phyloP scores from a whole-genome alignment of 257 asterid genomes.

The Primulina eburnea region DNA sequence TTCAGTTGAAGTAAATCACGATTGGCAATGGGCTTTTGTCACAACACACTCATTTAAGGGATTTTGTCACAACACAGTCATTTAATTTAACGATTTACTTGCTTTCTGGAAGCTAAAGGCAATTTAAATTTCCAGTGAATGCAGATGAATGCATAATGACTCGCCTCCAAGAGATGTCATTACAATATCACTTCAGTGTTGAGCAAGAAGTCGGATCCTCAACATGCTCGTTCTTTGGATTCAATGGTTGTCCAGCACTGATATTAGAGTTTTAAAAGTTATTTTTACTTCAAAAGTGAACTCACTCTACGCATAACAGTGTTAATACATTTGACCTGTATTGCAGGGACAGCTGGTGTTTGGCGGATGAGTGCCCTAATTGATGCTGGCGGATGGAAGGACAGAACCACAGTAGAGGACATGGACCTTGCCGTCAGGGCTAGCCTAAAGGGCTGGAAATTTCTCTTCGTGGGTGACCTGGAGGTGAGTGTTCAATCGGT shows the following conservation, averaged over 20 bases:
- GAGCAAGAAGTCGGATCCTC: conserved; percentile 86
- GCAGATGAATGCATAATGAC: conserved; percentile 79
- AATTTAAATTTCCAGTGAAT: conserved; percentile 44
- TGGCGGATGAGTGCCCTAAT: conserved; percentile 61
- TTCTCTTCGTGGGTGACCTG: conserved; percentile 59
- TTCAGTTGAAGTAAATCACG: neutral
- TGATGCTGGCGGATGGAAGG: conserved; percentile 87
- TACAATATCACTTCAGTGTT: conserved; percentile 65
- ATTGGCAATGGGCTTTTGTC: neutral
- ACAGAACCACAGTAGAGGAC: conserved; percentile 79
- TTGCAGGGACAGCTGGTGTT: conserved; percentile 70
- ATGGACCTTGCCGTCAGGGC: conserved; percentile 88
- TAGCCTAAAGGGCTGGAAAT: conserved; percentile 78
- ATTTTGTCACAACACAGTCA: conserved; percentile 2
- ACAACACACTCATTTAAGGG: neutral
- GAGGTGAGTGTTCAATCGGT: conserved; percentile 39
- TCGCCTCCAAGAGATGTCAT: conserved; percentile 72
- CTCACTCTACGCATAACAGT: conserved; percentile 1
- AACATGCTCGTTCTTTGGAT: conserved; percentile 66
- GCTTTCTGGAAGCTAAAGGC: conserved; percentile 3
- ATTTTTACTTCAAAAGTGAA: neutral
- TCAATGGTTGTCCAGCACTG: conserved; percentile 45
- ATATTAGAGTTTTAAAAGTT: neutral
- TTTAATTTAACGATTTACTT: neutral
- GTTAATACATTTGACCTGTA: conserved; percentile 19